Evolutionary conservation across 352 stramenopile genomes (phyloP).

Genomic region (Phytopythium litorale): DNA sequence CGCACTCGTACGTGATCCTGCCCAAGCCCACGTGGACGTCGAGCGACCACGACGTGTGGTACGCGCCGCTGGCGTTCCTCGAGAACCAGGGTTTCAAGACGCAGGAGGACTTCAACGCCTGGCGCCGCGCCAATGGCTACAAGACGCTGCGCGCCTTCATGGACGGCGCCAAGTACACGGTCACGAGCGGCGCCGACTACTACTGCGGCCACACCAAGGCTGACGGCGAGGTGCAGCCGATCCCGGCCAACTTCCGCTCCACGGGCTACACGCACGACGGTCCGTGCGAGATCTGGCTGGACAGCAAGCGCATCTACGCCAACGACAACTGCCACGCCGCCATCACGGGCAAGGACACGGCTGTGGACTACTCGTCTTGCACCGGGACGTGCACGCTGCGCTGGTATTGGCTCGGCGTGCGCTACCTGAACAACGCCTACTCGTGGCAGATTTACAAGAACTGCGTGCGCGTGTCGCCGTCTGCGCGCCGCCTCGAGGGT

Average conservation of each 20-base stretch:
- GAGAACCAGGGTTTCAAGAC: constrained; percentile 43
- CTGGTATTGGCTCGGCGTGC: constrained; percentile 42
- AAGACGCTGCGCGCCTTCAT: constrained; percentile 41
- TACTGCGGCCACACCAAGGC: constrained; percentile 30
- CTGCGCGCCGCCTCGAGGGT: background rate
- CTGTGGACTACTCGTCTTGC: constrained; percentile 45
- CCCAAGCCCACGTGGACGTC: constrained; percentile 35
- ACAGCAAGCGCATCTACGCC: constrained; percentile 29
- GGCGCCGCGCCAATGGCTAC: constrained; percentile 29
- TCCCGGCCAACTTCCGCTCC: constrained; percentile 30
- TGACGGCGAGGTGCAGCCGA: constrained; percentile 22
- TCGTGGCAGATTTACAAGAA: constrained; percentile 56
- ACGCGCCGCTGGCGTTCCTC: constrained; percentile 40
- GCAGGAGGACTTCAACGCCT: constrained; percentile 35
- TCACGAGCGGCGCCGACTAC: constrained; percentile 23
- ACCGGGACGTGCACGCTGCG: constrained; percentile 32
- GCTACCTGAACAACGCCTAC: constrained; percentile 44
- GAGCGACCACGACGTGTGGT: constrained; percentile 28
- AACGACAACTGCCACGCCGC: constrained; percentile 36
- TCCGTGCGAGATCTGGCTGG: constrained; percentile 47
- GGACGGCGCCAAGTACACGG: constrained; percentile 33
- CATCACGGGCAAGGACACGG: constrained; percentile 26
- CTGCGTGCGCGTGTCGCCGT: constrained; percentile 12
- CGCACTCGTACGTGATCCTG: constrained; percentile 34
- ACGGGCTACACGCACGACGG: constrained; percentile 49